Evolutionary conservation across 345 rosid species (phyloP).

Genomic region (Eucalyptus erythrocorys): DNA sequence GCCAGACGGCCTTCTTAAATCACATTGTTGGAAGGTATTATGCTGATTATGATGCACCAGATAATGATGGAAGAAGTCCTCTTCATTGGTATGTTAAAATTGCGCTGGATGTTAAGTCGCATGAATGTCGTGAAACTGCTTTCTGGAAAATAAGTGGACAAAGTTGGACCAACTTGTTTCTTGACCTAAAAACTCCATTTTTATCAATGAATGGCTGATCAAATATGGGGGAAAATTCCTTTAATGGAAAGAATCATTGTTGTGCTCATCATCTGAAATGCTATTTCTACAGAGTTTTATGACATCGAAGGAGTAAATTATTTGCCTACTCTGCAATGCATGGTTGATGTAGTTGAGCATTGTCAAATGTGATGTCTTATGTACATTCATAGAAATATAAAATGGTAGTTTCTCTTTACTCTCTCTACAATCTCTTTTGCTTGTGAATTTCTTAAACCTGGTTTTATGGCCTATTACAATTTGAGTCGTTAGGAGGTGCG

Average conservation of each 20-base stretch:
- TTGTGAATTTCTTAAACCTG: not conserved
- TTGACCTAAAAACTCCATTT: not conserved
- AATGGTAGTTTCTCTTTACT: not conserved
- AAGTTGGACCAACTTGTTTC: not conserved
- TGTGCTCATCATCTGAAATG: not conserved
- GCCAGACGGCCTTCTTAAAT: constrained; percentile 81
- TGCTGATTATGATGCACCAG: constrained; percentile 72
- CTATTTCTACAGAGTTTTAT: not conserved
- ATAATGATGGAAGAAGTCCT: constrained; percentile 80
- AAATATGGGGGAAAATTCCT: not conserved
- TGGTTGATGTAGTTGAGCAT: not conserved
- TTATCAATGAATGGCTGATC: not conserved
- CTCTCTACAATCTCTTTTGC: not conserved
- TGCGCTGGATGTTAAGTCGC: not conserved
- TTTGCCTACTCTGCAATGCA: not conserved
- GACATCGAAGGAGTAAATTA: not conserved
- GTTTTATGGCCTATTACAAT: not conserved
- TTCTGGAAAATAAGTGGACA: not conserved
- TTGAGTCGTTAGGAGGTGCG: not conserved
- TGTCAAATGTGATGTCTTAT: not conserved
- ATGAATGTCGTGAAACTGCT: not conserved
- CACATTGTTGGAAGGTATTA: constrained; percentile 49
- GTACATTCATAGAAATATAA: not conserved
- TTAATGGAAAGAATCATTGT: not conserved
- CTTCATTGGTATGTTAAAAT: constrained; percentile 67